Evolutionary conservation across 768 basidiomycete genomes (phyloP).

Genomic region (Lentinula edodes): DNA sequence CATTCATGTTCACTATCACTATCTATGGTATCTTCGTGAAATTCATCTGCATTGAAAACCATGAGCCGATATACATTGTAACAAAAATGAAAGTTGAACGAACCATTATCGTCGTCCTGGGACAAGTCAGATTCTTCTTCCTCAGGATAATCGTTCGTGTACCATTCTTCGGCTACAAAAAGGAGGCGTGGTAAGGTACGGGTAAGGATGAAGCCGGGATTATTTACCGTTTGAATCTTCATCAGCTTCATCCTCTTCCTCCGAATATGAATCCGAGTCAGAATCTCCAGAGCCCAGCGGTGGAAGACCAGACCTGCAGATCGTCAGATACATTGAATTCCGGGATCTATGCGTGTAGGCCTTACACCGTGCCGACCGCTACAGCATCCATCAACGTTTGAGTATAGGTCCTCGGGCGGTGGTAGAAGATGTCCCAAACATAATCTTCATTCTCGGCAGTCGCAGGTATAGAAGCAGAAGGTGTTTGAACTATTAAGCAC

Average conservation of each 20-base stretch:
- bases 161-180: constrained; percentile 68
- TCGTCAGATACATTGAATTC: neutral
- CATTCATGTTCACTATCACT: constrained; percentile 34
- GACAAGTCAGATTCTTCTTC: constrained; percentile 41
- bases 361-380: constrained; percentile 63
- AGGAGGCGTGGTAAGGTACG: neutral
- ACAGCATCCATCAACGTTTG: constrained; percentile 45
- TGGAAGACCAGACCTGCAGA: constrained; percentile 58
- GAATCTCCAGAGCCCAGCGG: constrained; percentile 46
- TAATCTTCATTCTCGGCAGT: constrained; percentile 46
- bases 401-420: constrained; percentile 50
- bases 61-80: neutral
- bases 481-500: constrained; percentile 17
- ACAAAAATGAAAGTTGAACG: neutral
- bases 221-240: constrained; percentile 77
- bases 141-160: constrained; percentile 82
- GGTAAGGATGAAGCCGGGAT: neutral
- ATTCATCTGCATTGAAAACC: constrained; percentile 37
- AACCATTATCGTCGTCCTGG: constrained; percentile 35
- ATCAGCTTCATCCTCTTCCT: constrained; percentile 70
- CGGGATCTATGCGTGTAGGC: neutral
- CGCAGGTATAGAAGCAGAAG: constrained; percentile 6
- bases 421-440: constrained; percentile 84
- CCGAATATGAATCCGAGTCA: constrained; percentile 60
- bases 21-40: constrained; percentile 48